Evolutionary conservation across 2,329 filamentous ascomycete species (phyloP).

Genomic region (Talaromyces sp.): DNA sequence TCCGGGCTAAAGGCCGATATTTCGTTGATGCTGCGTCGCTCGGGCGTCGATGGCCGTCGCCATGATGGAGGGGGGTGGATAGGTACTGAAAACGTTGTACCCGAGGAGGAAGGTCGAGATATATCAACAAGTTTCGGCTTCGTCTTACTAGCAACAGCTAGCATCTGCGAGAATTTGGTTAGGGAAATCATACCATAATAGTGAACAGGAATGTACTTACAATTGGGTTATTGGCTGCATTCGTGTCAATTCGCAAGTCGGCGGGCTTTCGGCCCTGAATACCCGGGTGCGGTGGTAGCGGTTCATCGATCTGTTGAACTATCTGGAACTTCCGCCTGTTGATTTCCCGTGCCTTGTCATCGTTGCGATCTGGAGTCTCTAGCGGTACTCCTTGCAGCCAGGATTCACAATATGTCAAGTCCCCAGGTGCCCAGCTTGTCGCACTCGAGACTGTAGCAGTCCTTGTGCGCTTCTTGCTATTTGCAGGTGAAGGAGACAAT

Average conservation of each 20-base stretch:
- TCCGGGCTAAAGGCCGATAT: slow-evolving; percentile 37
- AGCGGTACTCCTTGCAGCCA: slow-evolving; percentile 34
- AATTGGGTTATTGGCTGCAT: slow-evolving; percentile 11
- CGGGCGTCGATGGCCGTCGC: slow-evolving; percentile 29
- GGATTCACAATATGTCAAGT: slow-evolving; percentile 31
- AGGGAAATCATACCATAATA: not conserved
- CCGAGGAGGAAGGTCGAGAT: slow-evolving; percentile 29
- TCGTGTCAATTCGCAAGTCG: slow-evolving; percentile 10
- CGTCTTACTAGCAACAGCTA: slow-evolving; percentile 29
- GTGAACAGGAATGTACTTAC: slow-evolving; percentile 4
- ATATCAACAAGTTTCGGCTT: slow-evolving; percentile 36
- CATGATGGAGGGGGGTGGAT: slow-evolving; percentile 20
- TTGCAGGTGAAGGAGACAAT: slow-evolving; percentile 16
- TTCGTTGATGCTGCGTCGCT: slow-evolving; percentile 27
- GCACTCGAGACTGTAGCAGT: slow-evolving; percentile 32
- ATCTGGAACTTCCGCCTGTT: slow-evolving; percentile 34
- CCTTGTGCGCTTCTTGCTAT: slow-evolving; percentile 23
- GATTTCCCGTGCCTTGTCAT: slow-evolving; percentile 21
- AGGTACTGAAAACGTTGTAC: slow-evolving; percentile 21
- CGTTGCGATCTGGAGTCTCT: slow-evolving; percentile 22
- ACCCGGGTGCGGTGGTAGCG: slow-evolving; percentile 15
- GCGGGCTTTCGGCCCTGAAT: slow-evolving; percentile 9
- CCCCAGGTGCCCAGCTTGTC: slow-evolving; percentile 33
- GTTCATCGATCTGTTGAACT: slow-evolving; percentile 28
- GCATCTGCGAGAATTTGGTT: slow-evolving; percentile 17